Evolutionary conservation across 2,329 filamentous ascomycete genomes (phyloP), one percentile per base, ranked within the genome.

Genomic region (Anthostomella pinea): DNA sequence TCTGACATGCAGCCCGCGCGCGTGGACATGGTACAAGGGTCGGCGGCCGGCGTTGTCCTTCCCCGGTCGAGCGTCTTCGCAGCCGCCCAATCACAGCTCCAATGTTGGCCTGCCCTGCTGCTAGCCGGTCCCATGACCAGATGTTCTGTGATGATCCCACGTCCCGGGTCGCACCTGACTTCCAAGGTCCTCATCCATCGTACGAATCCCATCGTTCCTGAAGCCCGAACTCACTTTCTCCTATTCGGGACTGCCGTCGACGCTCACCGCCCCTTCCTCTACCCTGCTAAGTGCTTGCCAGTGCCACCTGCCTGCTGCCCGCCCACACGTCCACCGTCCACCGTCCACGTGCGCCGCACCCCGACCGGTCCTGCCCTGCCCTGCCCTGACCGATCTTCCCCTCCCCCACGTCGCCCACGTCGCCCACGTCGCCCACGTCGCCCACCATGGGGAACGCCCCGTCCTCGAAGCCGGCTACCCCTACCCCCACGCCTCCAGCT

Each of bases 361-460:
- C n/a, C n/a, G n/a, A n/a, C n/a, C n/a, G n/a, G n/a, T n/a, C n/a
- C n/a, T n/a, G n/a, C n/a, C n/a, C n/a, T n/a, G n/a, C n/a, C n/a
- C n/a, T n/a, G n/a, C n/a, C n/a, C n/a, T n/a, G n/a, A 39, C 39
- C 23, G 39, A 38, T 43, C 34, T 29, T 42, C 41, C 38, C 35
- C 30, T 39, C 30, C 28, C 41, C 33, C 36, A 27, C 35, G 34
- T 39, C 46, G 34, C 41, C 45, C 43, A 35, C 28, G 42, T 16
- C 33, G 20, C 23, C 31, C 28, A 22, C 24, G 21, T 20, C 36
- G 26, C 28, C 23, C 14, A 22, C 26, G 31, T 29, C 46, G n/a
- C 39, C 54, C 57, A 51, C 46, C 35, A 72, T 72, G 68, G 68
- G 68, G 27, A 70, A 72, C 45, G 67, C 59, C 53, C 65, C 65